Evolutionary conservation across 1,284 basidiomycete species (phyloP).

Genomic region (Psilocybe mexicana): DNA sequence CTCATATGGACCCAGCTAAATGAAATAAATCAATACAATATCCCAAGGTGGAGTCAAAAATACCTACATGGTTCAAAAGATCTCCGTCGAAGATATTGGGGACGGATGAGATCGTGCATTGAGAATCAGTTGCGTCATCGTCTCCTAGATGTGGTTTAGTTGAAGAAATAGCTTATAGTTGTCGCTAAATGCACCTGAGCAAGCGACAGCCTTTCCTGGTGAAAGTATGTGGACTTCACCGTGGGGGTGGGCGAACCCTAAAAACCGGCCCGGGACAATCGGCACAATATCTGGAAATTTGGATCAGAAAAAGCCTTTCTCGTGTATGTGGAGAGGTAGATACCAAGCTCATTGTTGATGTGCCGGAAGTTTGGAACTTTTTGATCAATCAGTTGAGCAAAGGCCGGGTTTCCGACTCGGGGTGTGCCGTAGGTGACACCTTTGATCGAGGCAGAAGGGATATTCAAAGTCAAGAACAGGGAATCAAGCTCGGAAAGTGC

Average conservation of each 20-base stretch:
- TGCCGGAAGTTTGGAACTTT: conserved; percentile 46
- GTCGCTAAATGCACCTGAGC: conserved; percentile 33
- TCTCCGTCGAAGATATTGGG: conserved; percentile 44
- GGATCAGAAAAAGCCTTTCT: not conserved
- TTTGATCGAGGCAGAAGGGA: conserved; percentile 43
- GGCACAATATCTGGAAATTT: conserved; percentile 40
- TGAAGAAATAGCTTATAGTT: not conserved
- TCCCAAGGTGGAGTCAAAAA: not conserved
- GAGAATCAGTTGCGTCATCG: conserved; percentile 47
- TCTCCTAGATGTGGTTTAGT: conserved; percentile 29
- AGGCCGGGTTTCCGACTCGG: conserved; percentile 45
- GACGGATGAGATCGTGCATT: conserved; percentile 47
- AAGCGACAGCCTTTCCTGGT: conserved; percentile 36
- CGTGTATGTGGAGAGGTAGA: not conserved
- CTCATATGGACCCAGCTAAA: conserved; percentile 51
- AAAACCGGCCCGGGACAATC: conserved; percentile 44
- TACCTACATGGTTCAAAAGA: conserved; percentile 45
- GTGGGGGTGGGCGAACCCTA: conserved; percentile 46
- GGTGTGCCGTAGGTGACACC: conserved; percentile 53
- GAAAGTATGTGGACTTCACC: conserved; percentile 44
- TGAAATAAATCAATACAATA: conserved; percentile 2
- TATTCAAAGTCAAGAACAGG: conserved; percentile 48
- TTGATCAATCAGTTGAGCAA: conserved; percentile 40
- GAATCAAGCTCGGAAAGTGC: conserved; percentile 56
- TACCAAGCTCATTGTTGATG: conserved; percentile 45